Conservation (phyloP, 2,329 filamentous ascomycete genomes). For the Lachnellula hyalina region DNA sequence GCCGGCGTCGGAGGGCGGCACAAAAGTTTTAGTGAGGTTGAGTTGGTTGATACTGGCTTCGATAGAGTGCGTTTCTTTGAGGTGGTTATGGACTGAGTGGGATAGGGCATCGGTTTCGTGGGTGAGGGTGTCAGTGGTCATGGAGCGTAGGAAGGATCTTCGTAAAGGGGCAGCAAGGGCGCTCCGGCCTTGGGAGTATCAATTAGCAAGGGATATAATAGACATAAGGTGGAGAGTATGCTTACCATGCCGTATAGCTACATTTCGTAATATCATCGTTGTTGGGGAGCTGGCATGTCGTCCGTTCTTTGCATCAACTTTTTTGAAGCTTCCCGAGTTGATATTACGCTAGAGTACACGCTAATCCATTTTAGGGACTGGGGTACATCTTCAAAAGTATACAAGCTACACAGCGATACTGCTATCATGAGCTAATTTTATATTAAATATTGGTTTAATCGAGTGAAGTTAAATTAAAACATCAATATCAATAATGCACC, state of each 20-base stretch:
- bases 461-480: not conserved
- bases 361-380: constrained; percentile 12
- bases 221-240: not conserved
- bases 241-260: constrained; percentile 50
- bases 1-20: constrained; percentile 19
- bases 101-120: constrained; percentile 14
- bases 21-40: constrained; percentile 20
- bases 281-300: constrained; percentile 15
- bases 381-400: too few relatives aligned
- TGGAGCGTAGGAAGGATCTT: constrained; percentile 35
- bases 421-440: not conserved
- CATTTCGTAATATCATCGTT: constrained; percentile 53
- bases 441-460: not conserved
- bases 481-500: not conserved
- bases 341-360: constrained; percentile 13
- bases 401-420: too few relatives aligned
- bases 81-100: constrained; percentile 14
- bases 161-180: constrained; percentile 42
- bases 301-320: constrained; percentile 17
- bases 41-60: constrained; percentile 21
- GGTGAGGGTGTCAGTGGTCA: constrained; percentile 29
- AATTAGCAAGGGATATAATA: constrained; percentile 13
- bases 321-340: constrained; percentile 22
- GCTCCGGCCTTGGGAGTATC: constrained; percentile 43
- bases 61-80: constrained; percentile 19